Conservation (phyloP, 306 rosid species). For the Arachis hypogaea region DNA sequence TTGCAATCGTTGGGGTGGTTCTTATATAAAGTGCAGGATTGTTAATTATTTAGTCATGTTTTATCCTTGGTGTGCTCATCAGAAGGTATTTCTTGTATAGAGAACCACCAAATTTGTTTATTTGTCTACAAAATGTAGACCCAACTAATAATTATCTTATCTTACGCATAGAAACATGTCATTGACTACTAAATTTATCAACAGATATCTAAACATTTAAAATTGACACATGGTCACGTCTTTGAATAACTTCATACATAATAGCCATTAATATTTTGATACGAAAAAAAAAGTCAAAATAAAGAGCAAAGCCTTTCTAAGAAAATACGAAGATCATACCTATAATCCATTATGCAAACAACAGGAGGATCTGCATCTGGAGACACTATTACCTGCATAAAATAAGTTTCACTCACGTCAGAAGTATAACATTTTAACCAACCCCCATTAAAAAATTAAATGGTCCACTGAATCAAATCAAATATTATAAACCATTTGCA, state of each 20-base stretch:
- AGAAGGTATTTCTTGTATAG: not conserved
- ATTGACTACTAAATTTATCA: conserved; percentile 3
- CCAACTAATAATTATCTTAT: not conserved
- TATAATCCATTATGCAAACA: conserved; percentile 89
- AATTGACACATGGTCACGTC: conserved; percentile 3
- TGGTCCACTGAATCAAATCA: not conserved
- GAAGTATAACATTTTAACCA: no score
- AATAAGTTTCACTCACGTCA: not conserved
- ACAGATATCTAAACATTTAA: conserved; percentile 4
- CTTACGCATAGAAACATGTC: not conserved
- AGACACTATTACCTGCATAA: conserved; percentile 81
- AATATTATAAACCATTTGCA: conserved; percentile 12
- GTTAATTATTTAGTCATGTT: no score
- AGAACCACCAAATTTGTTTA: conserved; percentile 5
- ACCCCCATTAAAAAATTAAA: not conserved
- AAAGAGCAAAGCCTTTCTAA: not conserved
- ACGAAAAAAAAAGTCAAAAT: not conserved
- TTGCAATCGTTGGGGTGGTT: no score
- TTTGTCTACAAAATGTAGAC: not conserved
- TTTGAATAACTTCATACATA: not conserved
- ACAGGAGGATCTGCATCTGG: conserved; percentile 98
- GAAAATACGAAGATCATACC: conserved; percentile 46
- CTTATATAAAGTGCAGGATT: no score
- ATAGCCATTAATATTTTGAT: not conserved
- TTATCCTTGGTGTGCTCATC: no score